A percentile compares a stretch with the other conserved stretches of the same genome.
Conservation (phyloP, 306 rosid species). For the Lotus japonicus region DNA sequence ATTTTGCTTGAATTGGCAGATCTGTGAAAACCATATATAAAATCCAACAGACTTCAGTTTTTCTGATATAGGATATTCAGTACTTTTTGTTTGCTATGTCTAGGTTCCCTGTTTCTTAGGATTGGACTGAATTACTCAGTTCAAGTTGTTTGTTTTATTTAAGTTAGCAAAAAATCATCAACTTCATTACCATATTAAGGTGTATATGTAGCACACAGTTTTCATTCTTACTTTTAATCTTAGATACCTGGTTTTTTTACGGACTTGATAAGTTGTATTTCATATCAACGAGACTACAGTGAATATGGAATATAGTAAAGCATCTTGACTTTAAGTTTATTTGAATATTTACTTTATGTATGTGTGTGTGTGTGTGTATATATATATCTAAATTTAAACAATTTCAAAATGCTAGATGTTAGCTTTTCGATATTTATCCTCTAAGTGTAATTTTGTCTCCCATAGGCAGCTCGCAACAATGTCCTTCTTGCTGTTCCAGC, state of each 20-base stretch:
- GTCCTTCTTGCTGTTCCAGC: constrained; percentile 98
- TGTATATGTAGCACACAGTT: not conserved
- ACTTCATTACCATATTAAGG: not conserved
- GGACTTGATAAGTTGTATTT: not conserved
- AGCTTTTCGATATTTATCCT: constrained; percentile 13
- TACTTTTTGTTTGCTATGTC: not conserved
- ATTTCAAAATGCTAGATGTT: not conserved
- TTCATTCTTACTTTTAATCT: not conserved
- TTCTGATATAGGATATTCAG: not conserved
- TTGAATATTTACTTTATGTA: not conserved
- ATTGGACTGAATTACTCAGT: constrained; percentile 2
- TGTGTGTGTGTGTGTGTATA: too few relatives aligned
- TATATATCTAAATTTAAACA: not conserved
- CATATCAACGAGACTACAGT: not conserved
- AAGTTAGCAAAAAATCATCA: not conserved
- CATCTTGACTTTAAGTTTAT: not conserved
- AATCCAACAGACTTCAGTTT: not conserved
- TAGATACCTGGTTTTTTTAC: constrained; percentile 4
- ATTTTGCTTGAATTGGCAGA: not conserved
- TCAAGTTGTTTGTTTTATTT: not conserved
- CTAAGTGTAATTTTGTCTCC: constrained; percentile 20
- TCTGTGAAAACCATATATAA: not conserved
- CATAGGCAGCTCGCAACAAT: constrained; percentile 95
- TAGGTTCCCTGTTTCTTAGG: constrained; percentile 1
- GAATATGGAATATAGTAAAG: not conserved